Conservation (phyloP, 768 basidiomycete genomes). For the Botryobasidium botryosum region DNA sequence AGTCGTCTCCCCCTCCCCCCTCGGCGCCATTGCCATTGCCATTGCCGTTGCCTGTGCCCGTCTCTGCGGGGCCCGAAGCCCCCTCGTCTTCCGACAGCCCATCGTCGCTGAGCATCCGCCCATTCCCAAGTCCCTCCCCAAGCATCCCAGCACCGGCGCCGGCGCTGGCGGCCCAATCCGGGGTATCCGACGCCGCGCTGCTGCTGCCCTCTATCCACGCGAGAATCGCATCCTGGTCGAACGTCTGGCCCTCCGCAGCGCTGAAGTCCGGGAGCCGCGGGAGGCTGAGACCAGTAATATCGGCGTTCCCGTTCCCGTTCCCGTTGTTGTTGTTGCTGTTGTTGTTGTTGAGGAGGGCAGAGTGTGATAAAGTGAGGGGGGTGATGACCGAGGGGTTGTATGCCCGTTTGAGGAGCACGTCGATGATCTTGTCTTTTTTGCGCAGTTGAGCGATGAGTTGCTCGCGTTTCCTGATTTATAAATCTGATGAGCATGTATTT, state of each 20-base stretch:
- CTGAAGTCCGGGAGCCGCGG: background rate
- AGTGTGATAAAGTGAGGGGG: background rate
- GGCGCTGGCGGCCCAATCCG: too few species aligned
- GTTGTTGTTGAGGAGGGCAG: constrained; percentile 3
- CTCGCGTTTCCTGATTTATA: constrained; percentile 59
- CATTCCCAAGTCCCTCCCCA: too few species aligned
- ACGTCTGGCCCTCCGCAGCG: background rate
- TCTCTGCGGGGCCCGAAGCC: too few species aligned
- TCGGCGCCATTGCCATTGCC: too few species aligned
- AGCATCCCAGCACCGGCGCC: too few species aligned
- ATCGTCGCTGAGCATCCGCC: too few species aligned
- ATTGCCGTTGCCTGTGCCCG: too few species aligned
- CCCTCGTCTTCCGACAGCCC: too few species aligned
- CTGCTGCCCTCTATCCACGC: background rate
- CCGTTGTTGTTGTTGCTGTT: background rate
- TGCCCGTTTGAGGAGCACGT: constrained; percentile 66
- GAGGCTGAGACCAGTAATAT: background rate
- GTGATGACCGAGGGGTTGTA: constrained; percentile 16
- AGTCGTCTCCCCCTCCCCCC: too few species aligned
- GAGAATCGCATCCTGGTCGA: background rate
- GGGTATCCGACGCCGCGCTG: too few species aligned
- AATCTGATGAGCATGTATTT: background rate
- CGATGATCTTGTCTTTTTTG: constrained; percentile 78
- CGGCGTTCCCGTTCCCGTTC: background rate
- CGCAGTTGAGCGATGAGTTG: constrained; percentile 71